Evolutionary conservation across 1,284 basidiomycete genomes (phyloP), one percentile per base, ranked within the genome.

Genomic region (Heterobasidion parviporum): DNA sequence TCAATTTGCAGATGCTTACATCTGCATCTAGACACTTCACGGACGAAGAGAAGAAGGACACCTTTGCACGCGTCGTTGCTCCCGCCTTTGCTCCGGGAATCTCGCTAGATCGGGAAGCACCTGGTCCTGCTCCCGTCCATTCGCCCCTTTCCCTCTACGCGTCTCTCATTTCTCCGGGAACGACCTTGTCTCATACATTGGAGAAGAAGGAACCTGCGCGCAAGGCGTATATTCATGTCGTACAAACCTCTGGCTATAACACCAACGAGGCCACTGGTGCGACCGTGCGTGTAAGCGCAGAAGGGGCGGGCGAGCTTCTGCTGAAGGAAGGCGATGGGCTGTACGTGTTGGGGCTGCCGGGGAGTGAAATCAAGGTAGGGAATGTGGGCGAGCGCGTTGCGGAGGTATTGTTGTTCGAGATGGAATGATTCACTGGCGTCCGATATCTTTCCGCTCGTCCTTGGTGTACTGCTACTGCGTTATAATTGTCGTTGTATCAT

Each of bases 181-280:
- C 74, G 52, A 75, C 74, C 15, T 65, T 91, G 53, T 67, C 73
- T 43, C 79, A 85, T 63, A 68, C 66, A 6, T 72, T 89, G 46
- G 46, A 48, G 18, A 32, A 48, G 18, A 48, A 14, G 18, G 46
- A 8, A 16, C 15, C n/a, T 18, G 9, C 20, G 49, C 56, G 64
- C 48, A 86, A 84, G 66, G 84, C 74, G 3, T 87, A 87, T 62
- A 70, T 91, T 53, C 85, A 89, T 59, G 79, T 90, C 55, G 74
- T 91, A 54, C 89, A 92, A 71, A 85, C 78, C 9, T 84, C 83
- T 32, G 90, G 90, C 3, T 94, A 89, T 69, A 88, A 92, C 60
- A 64, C 77, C 1, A 72, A 71, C 3, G 63, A 67, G 26, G 71
- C 81, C 0, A 70, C 67, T 1, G 86, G 86, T 0, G 81, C 78